Percentiles rank a stretch among this genome's conserved stretches.
These are phyloP conservation scores for Colletotrichum sp. DNA, from an alignment of 2,329 filamentous ascomycete genomes.

Conservation along the genomic window DNA sequence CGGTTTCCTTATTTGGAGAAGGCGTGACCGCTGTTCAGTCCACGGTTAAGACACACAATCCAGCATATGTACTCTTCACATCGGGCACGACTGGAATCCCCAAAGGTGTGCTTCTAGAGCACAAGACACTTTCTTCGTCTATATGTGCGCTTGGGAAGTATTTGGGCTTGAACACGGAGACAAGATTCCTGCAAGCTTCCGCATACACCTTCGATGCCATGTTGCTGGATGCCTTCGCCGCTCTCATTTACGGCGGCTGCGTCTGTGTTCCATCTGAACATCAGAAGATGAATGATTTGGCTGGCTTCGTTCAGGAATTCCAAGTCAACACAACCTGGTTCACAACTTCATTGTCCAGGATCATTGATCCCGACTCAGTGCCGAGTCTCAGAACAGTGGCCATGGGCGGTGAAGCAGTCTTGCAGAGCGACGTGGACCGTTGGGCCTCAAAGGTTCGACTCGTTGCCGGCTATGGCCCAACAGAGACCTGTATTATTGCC, in stretches of 20 bases:
- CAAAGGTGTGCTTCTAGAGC: conserved; percentile 31
- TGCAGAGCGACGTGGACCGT: conserved; percentile 30
- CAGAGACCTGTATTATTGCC: conserved; percentile 1
- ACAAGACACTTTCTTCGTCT: conserved; percentile 24
- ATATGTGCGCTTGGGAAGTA: not conserved
- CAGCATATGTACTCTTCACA: conserved; percentile 31
- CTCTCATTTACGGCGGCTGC: conserved; percentile 11
- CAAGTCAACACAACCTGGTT: conserved; percentile 7
- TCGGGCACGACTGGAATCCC: conserved; percentile 30
- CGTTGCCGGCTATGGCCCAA: not conserved
- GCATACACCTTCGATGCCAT: conserved; percentile 26
- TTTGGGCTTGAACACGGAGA: conserved; percentile 5
- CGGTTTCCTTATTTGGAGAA: not conserved
- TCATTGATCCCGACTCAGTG: not conserved
- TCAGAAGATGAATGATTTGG: conserved; percentile 24
- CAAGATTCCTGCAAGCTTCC: conserved; percentile 27
- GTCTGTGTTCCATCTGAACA: conserved; percentile 14
- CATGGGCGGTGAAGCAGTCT: conserved; percentile 21
- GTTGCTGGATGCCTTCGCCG: conserved; percentile 11
- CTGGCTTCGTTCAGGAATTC: conserved; percentile 11
- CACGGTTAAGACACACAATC: not conserved
- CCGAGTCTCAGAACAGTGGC: not conserved
- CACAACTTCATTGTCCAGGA: not conserved
- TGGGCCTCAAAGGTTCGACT: conserved; percentile 34
- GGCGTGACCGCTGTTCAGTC: not conserved